phyloP scores from a whole-genome alignment of 306 rosid genomes.

The Pterocarpus macrocarpus region DNA sequence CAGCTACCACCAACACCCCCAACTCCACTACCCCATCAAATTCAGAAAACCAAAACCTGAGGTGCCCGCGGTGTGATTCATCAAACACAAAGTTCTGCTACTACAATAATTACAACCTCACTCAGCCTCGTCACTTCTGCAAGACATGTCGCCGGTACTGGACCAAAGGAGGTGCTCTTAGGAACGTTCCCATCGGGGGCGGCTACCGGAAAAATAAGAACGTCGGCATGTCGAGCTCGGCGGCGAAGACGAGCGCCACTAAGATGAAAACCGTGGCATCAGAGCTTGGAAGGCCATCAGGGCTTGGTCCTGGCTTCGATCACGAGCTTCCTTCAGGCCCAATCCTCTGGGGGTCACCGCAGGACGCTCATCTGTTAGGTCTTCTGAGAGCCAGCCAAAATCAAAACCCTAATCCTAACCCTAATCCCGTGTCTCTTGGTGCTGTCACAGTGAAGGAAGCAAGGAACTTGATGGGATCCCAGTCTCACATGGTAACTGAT shows the following conservation, averaged over 20 bases:
- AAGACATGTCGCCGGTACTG: slow-evolving; percentile 98
- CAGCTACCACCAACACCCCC: background rate
- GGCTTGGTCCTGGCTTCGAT: slow-evolving; percentile 57
- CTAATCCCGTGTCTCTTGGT: slow-evolving; percentile 40
- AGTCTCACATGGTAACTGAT: slow-evolving; percentile 62
- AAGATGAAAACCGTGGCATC: slow-evolving; percentile 69
- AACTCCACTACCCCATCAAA: slow-evolving; percentile 33
- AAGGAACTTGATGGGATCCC: slow-evolving; percentile 55
- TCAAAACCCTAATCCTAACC: slow-evolving; percentile 77
- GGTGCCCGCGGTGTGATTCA: slow-evolving; percentile 86
- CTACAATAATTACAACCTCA: slow-evolving; percentile 93
- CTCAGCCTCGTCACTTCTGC: slow-evolving; percentile 99
- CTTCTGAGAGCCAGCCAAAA: slow-evolving; percentile 68
- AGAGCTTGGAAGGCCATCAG: slow-evolving; percentile 57
- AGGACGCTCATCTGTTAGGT: slow-evolving; percentile 73
- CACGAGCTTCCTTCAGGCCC: slow-evolving; percentile 58
- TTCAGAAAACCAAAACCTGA: slow-evolving; percentile 66
- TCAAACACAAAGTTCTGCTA: slow-evolving; percentile 86
- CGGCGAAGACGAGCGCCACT: slow-evolving; percentile 36
- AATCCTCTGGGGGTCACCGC: slow-evolving; percentile 92
- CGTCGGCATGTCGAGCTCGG: slow-evolving; percentile 44
- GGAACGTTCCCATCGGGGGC: slow-evolving; percentile 81
- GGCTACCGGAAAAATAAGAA: slow-evolving; percentile 80
- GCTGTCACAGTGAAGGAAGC: slow-evolving; percentile 55
- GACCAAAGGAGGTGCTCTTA: slow-evolving; percentile 83